Evolutionary conservation across 1,284 basidiomycete genomes (phyloP).

Genomic region (Malassezia brasiliensis): DNA sequence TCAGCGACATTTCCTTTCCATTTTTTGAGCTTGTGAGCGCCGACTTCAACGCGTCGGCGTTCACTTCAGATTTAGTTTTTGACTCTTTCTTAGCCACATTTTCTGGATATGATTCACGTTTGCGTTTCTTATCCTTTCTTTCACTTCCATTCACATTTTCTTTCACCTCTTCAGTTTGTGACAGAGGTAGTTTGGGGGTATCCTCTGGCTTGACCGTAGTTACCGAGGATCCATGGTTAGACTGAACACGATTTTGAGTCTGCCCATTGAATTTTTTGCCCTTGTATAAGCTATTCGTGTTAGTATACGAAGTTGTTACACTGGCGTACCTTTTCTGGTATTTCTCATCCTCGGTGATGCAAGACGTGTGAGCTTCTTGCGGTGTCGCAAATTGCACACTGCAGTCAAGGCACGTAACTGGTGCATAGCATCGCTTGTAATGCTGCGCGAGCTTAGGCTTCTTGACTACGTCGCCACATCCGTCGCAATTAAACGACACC

Average conservation of each 20-base stretch:
- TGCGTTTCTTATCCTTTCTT: not conserved
- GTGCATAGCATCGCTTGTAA: slow-evolving; percentile 37
- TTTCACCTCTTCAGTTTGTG: too few relatives aligned
- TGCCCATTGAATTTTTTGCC: not conserved
- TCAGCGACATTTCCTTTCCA: not conserved
- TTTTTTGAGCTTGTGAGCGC: not conserved
- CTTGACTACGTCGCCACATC: slow-evolving; percentile 45
- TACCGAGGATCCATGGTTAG: too few relatives aligned
- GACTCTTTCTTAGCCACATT: not conserved
- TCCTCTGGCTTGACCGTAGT: too few relatives aligned
- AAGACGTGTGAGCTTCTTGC: slow-evolving; percentile 41
- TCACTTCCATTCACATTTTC: too few relatives aligned
- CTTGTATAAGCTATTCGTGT: slow-evolving; percentile 13
- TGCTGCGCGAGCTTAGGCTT: slow-evolving; percentile 47
- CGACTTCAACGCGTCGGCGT: not conserved
- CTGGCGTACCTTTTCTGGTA: slow-evolving; percentile 33
- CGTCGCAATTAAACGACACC: slow-evolving; percentile 45
- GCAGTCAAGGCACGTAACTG: slow-evolving; percentile 47
- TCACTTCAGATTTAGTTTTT: not conserved
- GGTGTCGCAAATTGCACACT: slow-evolving; percentile 35
- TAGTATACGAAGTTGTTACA: not conserved
- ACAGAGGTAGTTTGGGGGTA: too few relatives aligned
- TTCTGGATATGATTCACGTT: not conserved
- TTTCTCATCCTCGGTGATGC: slow-evolving; percentile 46
- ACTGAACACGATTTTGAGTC: too few relatives aligned